Conservation (phyloP, 2,329 filamentous ascomycete genomes). For the Aspergillus sergii region DNA sequence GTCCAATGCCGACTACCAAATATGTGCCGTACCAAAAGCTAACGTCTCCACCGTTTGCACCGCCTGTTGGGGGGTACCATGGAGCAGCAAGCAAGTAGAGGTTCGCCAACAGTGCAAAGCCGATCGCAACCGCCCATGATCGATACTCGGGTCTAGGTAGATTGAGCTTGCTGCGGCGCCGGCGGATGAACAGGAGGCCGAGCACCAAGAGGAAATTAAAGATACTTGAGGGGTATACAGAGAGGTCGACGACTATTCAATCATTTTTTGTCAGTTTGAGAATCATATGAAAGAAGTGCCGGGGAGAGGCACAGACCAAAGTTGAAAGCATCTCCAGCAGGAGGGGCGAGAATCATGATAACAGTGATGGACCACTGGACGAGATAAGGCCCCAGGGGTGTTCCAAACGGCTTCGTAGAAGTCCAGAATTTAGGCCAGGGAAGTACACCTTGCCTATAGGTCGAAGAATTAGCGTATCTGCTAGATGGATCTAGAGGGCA, state of each 20-base stretch:
- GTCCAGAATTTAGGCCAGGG: conserved; percentile 65
- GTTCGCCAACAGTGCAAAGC: conserved; percentile 63
- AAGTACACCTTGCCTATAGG: conserved; percentile 59
- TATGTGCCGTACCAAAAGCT: conserved; percentile 77
- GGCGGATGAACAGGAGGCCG: conserved; percentile 62
- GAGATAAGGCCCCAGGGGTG: conserved; percentile 61
- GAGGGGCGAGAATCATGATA: conserved; percentile 62
- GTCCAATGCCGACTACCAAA: conserved; percentile 63
- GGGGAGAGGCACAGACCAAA: conserved; percentile 47
- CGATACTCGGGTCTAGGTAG: conserved; percentile 56
- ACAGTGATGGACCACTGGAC: conserved; percentile 61
- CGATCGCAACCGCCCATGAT: conserved; percentile 60
- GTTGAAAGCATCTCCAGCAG: conserved; percentile 66
- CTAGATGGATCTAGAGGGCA: neutral
- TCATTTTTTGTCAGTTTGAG: conserved; percentile 1
- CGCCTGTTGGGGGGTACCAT: conserved; percentile 68
- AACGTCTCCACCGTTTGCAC: conserved; percentile 64
- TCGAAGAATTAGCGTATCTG: fast-evolving
- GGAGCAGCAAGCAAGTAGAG: conserved; percentile 68
- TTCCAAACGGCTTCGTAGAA: conserved; percentile 65
- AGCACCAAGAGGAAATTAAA: conserved; percentile 61
- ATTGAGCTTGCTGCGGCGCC: conserved; percentile 54
- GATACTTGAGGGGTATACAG: conserved; percentile 60
- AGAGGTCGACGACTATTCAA: conserved; percentile 58
- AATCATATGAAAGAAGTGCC: neutral